A percentile compares a stretch with the other conserved stretches of the same genome.
Evolutionary conservation across 805 yeast genomes (phyloP).

Genomic region (Wickerhamiella siamensis): DNA sequence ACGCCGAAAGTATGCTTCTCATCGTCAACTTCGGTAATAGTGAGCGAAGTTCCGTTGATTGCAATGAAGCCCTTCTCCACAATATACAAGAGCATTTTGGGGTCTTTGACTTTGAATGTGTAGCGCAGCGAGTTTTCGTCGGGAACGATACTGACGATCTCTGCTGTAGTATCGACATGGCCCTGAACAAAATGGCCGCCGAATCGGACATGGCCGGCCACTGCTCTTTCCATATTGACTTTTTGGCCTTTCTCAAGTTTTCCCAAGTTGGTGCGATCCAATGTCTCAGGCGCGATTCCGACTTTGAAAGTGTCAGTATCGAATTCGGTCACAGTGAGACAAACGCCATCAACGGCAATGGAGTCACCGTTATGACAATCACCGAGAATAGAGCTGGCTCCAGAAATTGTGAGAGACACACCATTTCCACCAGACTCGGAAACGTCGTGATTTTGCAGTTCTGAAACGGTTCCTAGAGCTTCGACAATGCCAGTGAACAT

Average conservation of each 20-base stretch:
- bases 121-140: slow-evolving; percentile 68
- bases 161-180: slow-evolving; percentile 84
- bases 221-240: slow-evolving; percentile 89
- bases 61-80: slow-evolving; percentile 93
- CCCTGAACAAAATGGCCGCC: slow-evolving; percentile 99
- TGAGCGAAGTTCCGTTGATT: slow-evolving; percentile 84
- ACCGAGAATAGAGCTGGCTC: slow-evolving; percentile 44
- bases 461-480: slow-evolving; percentile 49
- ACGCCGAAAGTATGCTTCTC: slow-evolving; percentile 47
- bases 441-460: slow-evolving; percentile 33
- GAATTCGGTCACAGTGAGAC: slow-evolving; percentile 85
- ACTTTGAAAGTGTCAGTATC: slow-evolving; percentile 52
- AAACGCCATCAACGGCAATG: slow-evolving; percentile 75
- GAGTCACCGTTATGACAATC: slow-evolving; percentile 94
- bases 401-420: slow-evolving; percentile 49
- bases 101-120: slow-evolving; percentile 58
- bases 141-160: slow-evolving; percentile 34
- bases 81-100: slow-evolving; percentile 46
- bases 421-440: slow-evolving; percentile 56
- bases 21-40: slow-evolving; percentile 69
- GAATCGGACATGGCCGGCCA: slow-evolving; percentile 62
- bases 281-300: slow-evolving; percentile 86
- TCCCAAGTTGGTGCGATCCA: slow-evolving; percentile 67
- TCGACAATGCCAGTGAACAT: slow-evolving; percentile 97
- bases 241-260: slow-evolving; percentile 38